Conservation (phyloP, 768 basidiomycete species). For the Clitopilus hobsonii region DNA sequence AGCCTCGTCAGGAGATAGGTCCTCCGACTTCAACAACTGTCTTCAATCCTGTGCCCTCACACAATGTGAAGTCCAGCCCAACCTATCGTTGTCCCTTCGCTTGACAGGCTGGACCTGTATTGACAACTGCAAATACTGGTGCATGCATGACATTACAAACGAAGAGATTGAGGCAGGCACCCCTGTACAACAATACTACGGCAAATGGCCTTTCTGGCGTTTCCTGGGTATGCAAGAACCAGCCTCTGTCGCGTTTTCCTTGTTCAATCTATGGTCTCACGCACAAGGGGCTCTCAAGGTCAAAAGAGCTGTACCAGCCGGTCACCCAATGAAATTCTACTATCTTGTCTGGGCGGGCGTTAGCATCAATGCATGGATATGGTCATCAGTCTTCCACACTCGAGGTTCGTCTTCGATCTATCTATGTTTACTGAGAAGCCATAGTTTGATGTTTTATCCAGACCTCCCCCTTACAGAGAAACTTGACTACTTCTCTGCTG, state of each 20-base stretch:
- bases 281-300: slow-evolving; percentile 51
- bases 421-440: slow-evolving; percentile 1
- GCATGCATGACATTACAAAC: slow-evolving; percentile 78
- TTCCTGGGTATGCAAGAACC: slow-evolving; percentile 91
- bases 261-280: slow-evolving; percentile 83
- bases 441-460: slow-evolving; percentile 21
- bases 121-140: slow-evolving; percentile 86
- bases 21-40: slow-evolving; percentile 49
- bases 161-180: slow-evolving; percentile 36
- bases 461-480: slow-evolving; percentile 84
- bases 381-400: slow-evolving; percentile 89
- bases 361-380: slow-evolving; percentile 89
- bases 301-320: slow-evolving; percentile 36
- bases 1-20: slow-evolving; percentile 64
- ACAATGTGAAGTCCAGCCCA: slow-evolving; percentile 35
- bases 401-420: slow-evolving; percentile 68
- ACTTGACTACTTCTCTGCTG: slow-evolving; percentile 94
- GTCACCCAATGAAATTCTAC: slow-evolving; percentile 66
- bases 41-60: slow-evolving; percentile 36
- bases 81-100: slow-evolving; percentile 39
- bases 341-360: slow-evolving; percentile 63
- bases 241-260: slow-evolving; percentile 83
- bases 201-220: slow-evolving; percentile 97
- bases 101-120: slow-evolving; percentile 83
- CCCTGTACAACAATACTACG: slow-evolving; percentile 75